A percentile compares a stretch with the other conserved stretches of the same genome.
Evolutionary conservation across 129 eudicot species (phyloP).

Genomic region (Flaveria linearis): DNA sequence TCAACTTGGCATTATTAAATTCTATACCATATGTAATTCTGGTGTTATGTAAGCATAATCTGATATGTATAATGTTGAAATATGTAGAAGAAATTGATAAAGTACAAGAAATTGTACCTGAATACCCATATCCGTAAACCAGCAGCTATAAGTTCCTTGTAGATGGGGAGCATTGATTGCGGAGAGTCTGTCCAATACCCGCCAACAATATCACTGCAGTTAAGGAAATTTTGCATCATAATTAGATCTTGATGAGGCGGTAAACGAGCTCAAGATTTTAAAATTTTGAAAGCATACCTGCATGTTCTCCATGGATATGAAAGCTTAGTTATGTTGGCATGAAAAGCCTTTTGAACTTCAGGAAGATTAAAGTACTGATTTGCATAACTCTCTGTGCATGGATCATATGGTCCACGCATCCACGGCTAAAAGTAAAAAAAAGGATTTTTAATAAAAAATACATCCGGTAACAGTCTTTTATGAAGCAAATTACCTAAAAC

Average conservation of each 20-base stretch:
- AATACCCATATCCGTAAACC: constrained; percentile 90
- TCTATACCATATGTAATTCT: neutral
- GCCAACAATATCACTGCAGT: constrained; percentile 78
- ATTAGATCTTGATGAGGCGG: neutral
- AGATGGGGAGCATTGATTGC: constrained; percentile 85
- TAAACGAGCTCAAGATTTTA: neutral
- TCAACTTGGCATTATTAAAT: neutral
- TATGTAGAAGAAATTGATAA: neutral
- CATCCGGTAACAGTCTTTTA: neutral
- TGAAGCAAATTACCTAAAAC: neutral
- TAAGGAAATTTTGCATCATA: constrained; percentile 10
- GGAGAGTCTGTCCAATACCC: constrained; percentile 89
- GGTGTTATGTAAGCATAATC: neutral
- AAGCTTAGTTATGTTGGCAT: constrained; percentile 68
- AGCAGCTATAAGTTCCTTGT: constrained; percentile 81
- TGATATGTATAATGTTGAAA: neutral
- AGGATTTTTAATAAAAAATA: neutral
- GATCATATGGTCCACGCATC: constrained; percentile 95
- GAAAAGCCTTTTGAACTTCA: constrained; percentile 91
- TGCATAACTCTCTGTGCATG: constrained; percentile 86
- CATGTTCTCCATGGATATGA: constrained; percentile 86
- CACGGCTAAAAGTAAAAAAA: constrained; percentile 56
- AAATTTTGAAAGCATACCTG: constrained; percentile 50
- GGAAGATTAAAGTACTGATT: constrained; percentile 73
- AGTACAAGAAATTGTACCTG: constrained; percentile 47